A percentile compares a stretch with the other conserved stretches of the same genome.
These are phyloP conservation scores for Silybum marianum DNA, from an alignment of 129 eudicot genomes.

Conservation along the genomic window DNA sequence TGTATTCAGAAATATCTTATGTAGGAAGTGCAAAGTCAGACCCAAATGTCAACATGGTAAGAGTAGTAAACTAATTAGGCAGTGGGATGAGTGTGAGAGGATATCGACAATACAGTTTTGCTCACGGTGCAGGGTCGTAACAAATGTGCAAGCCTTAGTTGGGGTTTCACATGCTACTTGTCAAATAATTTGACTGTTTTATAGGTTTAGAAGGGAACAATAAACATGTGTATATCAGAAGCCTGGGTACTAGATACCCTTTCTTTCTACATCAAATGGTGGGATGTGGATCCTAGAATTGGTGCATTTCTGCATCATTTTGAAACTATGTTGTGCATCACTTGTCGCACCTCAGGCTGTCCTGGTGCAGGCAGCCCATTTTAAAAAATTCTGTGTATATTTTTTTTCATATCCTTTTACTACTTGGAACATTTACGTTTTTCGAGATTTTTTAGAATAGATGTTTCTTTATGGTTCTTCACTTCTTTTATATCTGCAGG, in stretches of 20 bases:
- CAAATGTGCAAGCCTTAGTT: background rate
- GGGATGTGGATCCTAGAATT: background rate
- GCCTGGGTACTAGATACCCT: background rate
- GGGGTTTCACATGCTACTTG: background rate
- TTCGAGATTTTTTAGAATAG: background rate
- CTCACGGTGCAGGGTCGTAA: background rate
- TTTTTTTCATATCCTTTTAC: conserved; percentile 1
- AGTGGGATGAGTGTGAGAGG: background rate
- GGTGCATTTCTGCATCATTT: background rate
- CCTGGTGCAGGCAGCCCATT: background rate
- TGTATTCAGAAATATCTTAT: background rate
- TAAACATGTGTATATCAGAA: background rate
- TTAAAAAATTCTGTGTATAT: background rate
- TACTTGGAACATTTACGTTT: background rate
- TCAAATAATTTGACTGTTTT: background rate
- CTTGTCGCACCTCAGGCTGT: background rate
- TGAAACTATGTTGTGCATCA: background rate
- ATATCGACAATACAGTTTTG: background rate
- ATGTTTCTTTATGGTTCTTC: background rate
- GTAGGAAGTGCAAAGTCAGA: background rate
- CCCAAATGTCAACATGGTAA: background rate
- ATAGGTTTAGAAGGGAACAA: background rate
- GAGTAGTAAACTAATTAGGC: background rate
- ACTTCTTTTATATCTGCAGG: conserved; percentile 43
- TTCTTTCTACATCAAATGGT: background rate